Evolutionary conservation across 345 rosid genomes (phyloP), one percentile per base, ranked within the genome.

Genomic region (Eutrema japonicum): DNA sequence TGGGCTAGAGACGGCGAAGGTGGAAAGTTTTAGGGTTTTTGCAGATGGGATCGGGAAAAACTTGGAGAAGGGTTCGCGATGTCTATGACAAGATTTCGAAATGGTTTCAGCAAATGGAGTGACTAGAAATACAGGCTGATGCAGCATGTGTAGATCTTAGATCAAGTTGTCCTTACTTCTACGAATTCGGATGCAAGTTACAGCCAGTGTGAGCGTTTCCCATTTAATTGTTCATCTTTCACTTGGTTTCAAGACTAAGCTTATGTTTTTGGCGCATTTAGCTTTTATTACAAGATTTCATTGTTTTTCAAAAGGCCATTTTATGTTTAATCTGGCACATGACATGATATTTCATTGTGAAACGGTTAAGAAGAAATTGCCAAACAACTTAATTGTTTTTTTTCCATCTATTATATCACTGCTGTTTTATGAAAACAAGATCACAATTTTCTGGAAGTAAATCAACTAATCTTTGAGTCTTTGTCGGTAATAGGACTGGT

Each of bases 111-210:
- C 16, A 16, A 16, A 16, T 16, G 16, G 16, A 16, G 0, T 16
- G 90, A 82, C 71, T 86, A 47, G 98, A 91, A 82, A 83, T 93
- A 62, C 97, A 91, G 71, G 96, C 96, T 11, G 97, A 91, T 76
- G 93, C 97, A 48, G 88, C 89, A 4, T 83, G 84, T 77, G 98
- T 88, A 72, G 97, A 94, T 86, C 85, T 94, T 62, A 84, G 80
- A 82, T 88, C 92, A 36, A 84, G 89, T 2, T 87, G 90, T 65
- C 86, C 75, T 6, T 87, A 86, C 70, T 94, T 94, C 66, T 89
- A 89, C 50, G 95, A 92, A 77, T 84, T 92, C 69, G 98, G 93
- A 40, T 86, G 92, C 90, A 94, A 94, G 81, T 79, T 91, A 74
- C 85, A 80, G 32, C 96, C 97, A 7, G 11, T 88, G 96, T 92